Base-by-base conservation (phyloP, 108 stramenopile species). In the Fragilaria crotonensis region DNA sequence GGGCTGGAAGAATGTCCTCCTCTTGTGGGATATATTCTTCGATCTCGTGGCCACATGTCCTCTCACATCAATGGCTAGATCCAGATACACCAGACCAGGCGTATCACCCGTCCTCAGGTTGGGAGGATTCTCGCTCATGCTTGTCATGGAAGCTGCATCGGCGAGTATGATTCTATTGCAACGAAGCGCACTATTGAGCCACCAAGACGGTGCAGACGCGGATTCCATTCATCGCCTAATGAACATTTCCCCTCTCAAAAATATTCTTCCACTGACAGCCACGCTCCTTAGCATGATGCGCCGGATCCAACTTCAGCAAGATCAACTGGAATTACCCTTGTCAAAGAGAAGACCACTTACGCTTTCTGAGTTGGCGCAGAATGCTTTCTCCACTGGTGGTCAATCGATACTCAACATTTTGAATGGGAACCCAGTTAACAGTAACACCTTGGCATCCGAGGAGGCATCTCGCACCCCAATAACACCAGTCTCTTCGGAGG, bases 101-200 rank as follows among this genome's bases (percentile, higher is more conserved):
- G 52, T 29, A 36, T 1, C 26, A 17, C 50, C 54, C 18, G 19
- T 21, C 2, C 30, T 56, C 3, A 31, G 14, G 33, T 36, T 56
- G 30, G 54, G 54, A 33, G 14, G 23, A 36, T 56, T 62, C 19
- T 22, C 75, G 23, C 61, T 79, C 23, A 76, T 85, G 72, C 68
- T 75, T 48, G 75, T 81, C 1, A 65, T 85, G 30, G 84, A 85
- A 63, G 72, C 74, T 21, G 66, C 84, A n/a, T 77, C 81, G 31
- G 77, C 81, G 4, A 57, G 68, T 27, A 75, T 83, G 60, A 85
- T 89, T 30, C 59, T 89, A 31, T 58, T 89, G 62, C 56, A 72
- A 2, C 48, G 77, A 0, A 70, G 78, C 44, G 51, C 62, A 25
- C 52, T 84, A 2, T 46, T 83, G 36, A 57, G 79, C 30, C 71